Evolutionary conservation across 2,329 filamentous ascomycete species (phyloP), one percentile per base, ranked within the genome.

Genomic region (Fusarium albosuccineum): DNA sequence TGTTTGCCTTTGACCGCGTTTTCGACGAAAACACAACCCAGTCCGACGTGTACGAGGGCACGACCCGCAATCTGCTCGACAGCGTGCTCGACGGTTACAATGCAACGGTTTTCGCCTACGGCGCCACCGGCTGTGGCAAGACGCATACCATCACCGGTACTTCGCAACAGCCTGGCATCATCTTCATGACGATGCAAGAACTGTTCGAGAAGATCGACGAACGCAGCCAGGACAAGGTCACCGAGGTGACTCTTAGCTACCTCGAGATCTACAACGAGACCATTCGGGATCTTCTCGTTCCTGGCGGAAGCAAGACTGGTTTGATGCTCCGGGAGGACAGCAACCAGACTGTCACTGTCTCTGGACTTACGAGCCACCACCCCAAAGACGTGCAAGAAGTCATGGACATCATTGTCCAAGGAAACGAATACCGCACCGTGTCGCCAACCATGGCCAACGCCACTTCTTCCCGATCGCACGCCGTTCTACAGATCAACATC

Each of bases 231-330:
- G 94, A 97, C 63, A 98, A 97, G 80, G 85, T 89, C 29, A 96
- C 94, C 4, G 96, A 98, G 74, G 84, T 99, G 55, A 93, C 94
- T 0, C 87, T 99, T 14, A 97, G 94, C 0, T 99, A 98, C 75
- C 86, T 99, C 37, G 96, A 99, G 77, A 99, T 99, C 67, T 99
- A 99, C 85, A 99, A 99, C 77, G 96, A 99, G 82, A 97, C 94
- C 0, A 99, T 99, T 73, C 92, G 96, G 53, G 96, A 99, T 81
- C 82, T 99, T 74, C 85, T 99, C 42, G 91, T 96, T n/a, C 91
- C 93, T 1, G 91, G 91, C 26, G 92, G 91, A 37, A 92, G 90
- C 79, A 96, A 94, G 80, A 87, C 89, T 69, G 92, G 93, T 4
- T 81, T 99, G 67, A 97, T 96, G 90, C 86, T 99, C 40, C 91